Percentiles rank a stretch among this genome's conserved stretches.
Conservation (phyloP, 352 stramenopile genomes). For the Phytophthora agathidicida region DNA sequence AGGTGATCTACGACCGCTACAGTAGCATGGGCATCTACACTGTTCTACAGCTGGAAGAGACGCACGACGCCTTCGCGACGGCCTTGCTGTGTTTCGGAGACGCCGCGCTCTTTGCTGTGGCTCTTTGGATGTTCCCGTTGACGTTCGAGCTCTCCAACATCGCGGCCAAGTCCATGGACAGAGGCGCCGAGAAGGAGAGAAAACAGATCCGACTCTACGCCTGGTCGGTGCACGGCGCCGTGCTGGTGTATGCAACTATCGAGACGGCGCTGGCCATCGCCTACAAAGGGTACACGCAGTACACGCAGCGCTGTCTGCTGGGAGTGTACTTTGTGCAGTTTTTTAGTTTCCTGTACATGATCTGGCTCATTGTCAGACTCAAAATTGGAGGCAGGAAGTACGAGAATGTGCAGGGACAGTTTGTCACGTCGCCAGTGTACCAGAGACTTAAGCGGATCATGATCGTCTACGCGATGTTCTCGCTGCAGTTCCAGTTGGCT, state of each 20-base stretch:
- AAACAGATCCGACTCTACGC: conserved; percentile 41
- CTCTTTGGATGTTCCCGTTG: conserved; percentile 57
- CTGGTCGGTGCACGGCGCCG: conserved; percentile 30
- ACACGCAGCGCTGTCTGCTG: conserved; percentile 49
- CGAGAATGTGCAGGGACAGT: conserved; percentile 69
- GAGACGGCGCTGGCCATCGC: conserved; percentile 40
- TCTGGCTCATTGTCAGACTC: conserved; percentile 44
- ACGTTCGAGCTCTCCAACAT: conserved; percentile 57
- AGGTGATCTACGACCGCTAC: conserved; percentile 41
- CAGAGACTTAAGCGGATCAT: conserved; percentile 73
- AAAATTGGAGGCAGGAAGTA: conserved; percentile 62
- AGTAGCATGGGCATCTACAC: conserved; percentile 51
- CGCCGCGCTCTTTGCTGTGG: conserved; percentile 44
- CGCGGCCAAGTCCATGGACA: conserved; percentile 55
- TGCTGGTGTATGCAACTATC: conserved; percentile 36
- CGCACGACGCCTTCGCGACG: conserved; percentile 34
- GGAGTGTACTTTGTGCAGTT: conserved; percentile 56
- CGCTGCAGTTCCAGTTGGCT: conserved; percentile 63
- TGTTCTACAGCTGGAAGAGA: conserved; percentile 42
- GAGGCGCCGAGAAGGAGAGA: conserved; percentile 48
- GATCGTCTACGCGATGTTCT: conserved; percentile 68
- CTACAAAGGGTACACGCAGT: conserved; percentile 54
- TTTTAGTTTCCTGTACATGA: conserved; percentile 59
- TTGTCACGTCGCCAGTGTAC: conserved; percentile 73
- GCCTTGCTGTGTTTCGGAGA: conserved; percentile 45